These are phyloP conservation scores for Tuber umbilicatum DNA, from an alignment of 495 filamentous ascomycete species.

Conservation along the genomic window DNA sequence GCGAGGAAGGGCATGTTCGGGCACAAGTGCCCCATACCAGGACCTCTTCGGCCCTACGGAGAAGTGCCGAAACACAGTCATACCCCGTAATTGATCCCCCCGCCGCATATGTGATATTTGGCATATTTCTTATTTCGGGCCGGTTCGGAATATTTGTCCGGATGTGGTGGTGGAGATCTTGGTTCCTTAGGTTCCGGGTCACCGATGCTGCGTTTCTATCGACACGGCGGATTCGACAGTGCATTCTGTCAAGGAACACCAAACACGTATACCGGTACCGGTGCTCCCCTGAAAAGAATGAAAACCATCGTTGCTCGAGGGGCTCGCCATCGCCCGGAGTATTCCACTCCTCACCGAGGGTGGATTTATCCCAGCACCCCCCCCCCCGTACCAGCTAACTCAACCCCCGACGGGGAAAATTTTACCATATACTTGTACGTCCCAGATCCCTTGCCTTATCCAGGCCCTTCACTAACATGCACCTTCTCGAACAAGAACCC, in stretches of 20 bases:
- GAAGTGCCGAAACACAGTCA: background rate
- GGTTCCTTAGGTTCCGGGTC: background rate
- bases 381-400: background rate
- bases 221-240: background rate
- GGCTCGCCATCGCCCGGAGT: background rate
- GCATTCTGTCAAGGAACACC: too few relatives aligned
- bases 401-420: too few relatives aligned
- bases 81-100: background rate
- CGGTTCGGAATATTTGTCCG: background rate
- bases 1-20: too few relatives aligned
- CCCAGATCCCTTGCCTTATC: background rate
- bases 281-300: too few relatives aligned
- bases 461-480: background rate
- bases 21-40: too few relatives aligned
- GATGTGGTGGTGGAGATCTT: background rate
- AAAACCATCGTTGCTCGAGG: too few relatives aligned
- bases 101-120: too few relatives aligned
- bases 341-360: background rate
- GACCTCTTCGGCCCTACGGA: background rate
- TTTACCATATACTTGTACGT: too few relatives aligned
- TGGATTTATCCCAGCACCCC: background rate
- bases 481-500: too few relatives aligned
- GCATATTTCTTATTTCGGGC: background rate
- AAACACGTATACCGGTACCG: too few relatives aligned
- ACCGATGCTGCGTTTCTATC: background rate